Percentiles rank a stretch among this genome's conserved stretches.
These are phyloP conservation scores for Rhodotorula toruloides DNA, from an alignment of 768 basidiomycete species.

Conservation along the genomic window DNA sequence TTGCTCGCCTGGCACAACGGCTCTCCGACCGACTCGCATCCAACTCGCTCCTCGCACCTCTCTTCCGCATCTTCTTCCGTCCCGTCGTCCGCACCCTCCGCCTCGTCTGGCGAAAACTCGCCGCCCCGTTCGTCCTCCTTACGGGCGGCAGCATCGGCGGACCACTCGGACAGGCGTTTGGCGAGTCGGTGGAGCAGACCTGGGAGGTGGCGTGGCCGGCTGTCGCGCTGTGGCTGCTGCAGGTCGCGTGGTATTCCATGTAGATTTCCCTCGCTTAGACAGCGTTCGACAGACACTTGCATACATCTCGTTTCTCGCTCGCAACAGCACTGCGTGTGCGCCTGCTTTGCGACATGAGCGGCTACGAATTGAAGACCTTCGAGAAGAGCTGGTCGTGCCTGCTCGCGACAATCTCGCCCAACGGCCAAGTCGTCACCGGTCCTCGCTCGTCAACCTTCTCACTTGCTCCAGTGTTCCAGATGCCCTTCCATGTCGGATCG, in stretches of 20 bases:
- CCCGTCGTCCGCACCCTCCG: neutral
- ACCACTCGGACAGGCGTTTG: neutral
- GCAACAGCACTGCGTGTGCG: neutral
- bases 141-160: neutral
- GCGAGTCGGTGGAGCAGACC: slow-evolving; percentile 6
- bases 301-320: neutral
- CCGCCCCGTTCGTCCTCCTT: neutral
- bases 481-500: slow-evolving; percentile 3
- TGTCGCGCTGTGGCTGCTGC: slow-evolving; percentile 1
- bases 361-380: slow-evolving; percentile 72
- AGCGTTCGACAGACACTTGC: no score
- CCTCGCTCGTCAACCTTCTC: slow-evolving; percentile 43
- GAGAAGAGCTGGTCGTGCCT: slow-evolving; percentile 94
- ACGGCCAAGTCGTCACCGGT: slow-evolving; percentile 88
- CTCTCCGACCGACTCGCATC: neutral
- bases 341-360: neutral
- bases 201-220: slow-evolving; percentile 1
- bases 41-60: slow-evolving; percentile 7
- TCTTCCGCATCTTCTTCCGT: neutral
- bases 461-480: slow-evolving; percentile 20
- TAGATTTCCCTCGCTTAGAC: neutral
- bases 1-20: neutral
- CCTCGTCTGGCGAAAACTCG: neutral
- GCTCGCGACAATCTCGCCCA: slow-evolving; percentile 83
- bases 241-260: neutral